phyloP scores from a whole-genome alignment of 306 rosid genomes.

The Vigna nakashimae region DNA sequence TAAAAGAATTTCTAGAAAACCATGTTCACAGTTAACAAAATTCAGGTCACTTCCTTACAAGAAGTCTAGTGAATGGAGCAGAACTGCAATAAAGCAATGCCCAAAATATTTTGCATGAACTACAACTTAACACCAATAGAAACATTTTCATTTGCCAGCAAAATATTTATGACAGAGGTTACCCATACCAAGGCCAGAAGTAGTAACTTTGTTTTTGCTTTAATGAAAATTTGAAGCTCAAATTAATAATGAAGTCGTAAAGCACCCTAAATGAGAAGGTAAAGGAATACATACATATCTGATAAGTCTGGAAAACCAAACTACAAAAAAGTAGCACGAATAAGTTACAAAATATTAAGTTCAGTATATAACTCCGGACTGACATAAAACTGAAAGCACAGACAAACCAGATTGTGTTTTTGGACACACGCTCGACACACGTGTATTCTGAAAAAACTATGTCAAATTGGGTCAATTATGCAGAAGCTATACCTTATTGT shows the following conservation, averaged over 20 bases:
- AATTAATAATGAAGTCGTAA: background rate
- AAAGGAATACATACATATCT: constrained; percentile 5
- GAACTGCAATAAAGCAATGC: constrained; percentile 7
- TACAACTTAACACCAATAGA: constrained; percentile 2
- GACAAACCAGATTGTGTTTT: background rate
- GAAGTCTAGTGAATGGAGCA: constrained; percentile 9
- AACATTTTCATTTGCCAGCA: background rate
- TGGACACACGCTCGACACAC: background rate
- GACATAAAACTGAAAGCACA: constrained; percentile 21
- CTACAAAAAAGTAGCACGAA: constrained; percentile 12
- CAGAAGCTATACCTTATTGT: background rate
- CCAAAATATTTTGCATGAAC: constrained; percentile 1
- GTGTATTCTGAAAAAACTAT: background rate
- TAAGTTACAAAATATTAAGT: background rate
- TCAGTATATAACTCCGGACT: background rate
- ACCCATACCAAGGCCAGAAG: constrained; percentile 1
- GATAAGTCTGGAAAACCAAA: background rate
- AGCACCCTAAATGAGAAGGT: background rate
- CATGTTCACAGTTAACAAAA: constrained; percentile 18
- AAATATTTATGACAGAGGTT: background rate
- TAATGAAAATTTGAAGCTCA: background rate
- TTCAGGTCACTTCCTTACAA: constrained; percentile 8
- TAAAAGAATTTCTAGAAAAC: constrained; percentile 6
- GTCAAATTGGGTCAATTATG: background rate
- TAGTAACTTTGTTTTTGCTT: background rate